These are phyloP conservation scores for Beauveria caledonica DNA, from an alignment of 2,329 filamentous ascomycete species.

Conservation along the genomic window DNA sequence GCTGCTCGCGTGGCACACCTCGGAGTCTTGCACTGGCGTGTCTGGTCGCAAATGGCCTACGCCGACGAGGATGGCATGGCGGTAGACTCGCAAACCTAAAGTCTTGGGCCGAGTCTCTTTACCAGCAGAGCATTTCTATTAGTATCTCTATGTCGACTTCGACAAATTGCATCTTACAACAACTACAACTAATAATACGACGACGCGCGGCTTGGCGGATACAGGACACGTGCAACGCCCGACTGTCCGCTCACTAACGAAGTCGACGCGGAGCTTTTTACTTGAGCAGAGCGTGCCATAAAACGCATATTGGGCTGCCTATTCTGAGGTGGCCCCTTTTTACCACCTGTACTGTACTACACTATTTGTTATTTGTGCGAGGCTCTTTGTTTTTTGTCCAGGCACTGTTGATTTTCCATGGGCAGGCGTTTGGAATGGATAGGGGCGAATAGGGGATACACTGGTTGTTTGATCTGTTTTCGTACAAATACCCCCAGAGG, in stretches of 20 bases:
- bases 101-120: background rate
- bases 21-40: slow-evolving; percentile 78
- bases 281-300: background rate
- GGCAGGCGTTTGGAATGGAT: slow-evolving; percentile 15
- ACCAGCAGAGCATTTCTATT: background rate
- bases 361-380: slow-evolving; percentile 6
- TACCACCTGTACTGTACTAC: slow-evolving; percentile 4
- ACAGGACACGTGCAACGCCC: background rate
- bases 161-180: background rate
- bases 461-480: slow-evolving; percentile 8
- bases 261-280: slow-evolving; percentile 1
- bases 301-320: background rate
- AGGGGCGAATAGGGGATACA: slow-evolving; percentile 12
- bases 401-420: slow-evolving; percentile 7
- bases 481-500: background rate
- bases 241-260: background rate
- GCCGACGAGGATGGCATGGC: slow-evolving; percentile 29
- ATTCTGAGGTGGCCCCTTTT: background rate
- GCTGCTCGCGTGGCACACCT: slow-evolving; percentile 75
- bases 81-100: slow-evolving; percentile 18
- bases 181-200: slow-evolving; percentile 9
- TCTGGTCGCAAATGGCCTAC: slow-evolving; percentile 76
- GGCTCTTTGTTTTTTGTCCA: background rate
- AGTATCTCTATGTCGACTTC: background rate
- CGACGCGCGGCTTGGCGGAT: background rate